Conservation (phyloP, 2,329 filamentous ascomycete genomes). For the Aaosphaeria pasadenensis region DNA sequence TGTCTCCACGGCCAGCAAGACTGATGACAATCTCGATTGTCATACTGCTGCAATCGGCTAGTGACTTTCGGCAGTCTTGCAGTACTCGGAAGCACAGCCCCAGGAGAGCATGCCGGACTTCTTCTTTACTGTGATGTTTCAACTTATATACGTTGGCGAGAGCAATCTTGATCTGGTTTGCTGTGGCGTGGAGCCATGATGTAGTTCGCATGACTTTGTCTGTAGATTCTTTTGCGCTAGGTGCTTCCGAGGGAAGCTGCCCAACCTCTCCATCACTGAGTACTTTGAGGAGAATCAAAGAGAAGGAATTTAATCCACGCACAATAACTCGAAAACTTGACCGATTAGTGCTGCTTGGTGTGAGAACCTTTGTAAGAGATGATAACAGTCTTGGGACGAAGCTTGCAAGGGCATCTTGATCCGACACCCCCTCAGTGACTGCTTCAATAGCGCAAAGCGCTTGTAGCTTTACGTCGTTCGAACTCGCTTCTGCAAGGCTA, state of each 20-base stretch:
- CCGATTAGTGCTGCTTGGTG: conserved; percentile 62
- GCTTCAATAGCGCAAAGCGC: conserved; percentile 64
- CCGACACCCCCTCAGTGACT: conserved; percentile 63
- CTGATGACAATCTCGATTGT: conserved; percentile 80
- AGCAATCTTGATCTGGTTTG: conserved; percentile 77
- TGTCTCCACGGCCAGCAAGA: conserved; percentile 49
- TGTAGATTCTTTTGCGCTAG: conserved; percentile 7
- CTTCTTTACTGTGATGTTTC: conserved; percentile 64
- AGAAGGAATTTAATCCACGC: conserved; percentile 58
- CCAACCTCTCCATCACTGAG: conserved; percentile 45
- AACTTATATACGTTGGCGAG: conserved; percentile 74
- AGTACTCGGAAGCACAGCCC: conserved; percentile 71
- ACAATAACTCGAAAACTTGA: conserved; percentile 64
- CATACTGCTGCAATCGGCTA: conserved; percentile 66
- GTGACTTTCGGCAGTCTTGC: conserved; percentile 72
- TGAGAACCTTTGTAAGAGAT: conserved; percentile 70
- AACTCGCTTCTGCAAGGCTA: conserved; percentile 62
- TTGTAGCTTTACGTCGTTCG: conserved; percentile 66
- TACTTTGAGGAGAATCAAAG: conserved; percentile 42
- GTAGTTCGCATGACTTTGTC: conserved; percentile 41
- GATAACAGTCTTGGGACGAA: conserved; percentile 90
- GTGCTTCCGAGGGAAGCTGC: conserved; percentile 16
- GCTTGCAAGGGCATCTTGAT: conserved; percentile 72
- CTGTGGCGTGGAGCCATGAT: conserved; percentile 77
- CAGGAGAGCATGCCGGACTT: conserved; percentile 67